Evolutionary conservation across 805 yeast genomes (phyloP).

Genomic region (Nakazawaea populi): DNA sequence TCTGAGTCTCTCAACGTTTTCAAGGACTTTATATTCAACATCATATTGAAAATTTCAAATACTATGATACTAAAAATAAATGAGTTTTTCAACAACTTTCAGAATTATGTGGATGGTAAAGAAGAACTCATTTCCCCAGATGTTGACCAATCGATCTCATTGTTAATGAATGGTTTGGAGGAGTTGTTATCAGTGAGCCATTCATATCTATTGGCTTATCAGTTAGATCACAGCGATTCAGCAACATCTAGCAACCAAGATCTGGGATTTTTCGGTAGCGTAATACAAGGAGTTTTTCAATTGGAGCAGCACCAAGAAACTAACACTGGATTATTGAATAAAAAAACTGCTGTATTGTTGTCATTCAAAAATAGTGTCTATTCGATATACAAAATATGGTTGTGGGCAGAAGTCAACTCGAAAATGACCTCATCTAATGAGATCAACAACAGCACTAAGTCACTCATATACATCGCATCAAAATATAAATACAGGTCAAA

Average conservation of each 20-base stretch:
- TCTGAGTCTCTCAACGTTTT: conserved; percentile 47
- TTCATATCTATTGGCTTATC: conserved; percentile 33
- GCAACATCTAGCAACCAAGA: conserved; percentile 20
- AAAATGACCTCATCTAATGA: conserved; percentile 13
- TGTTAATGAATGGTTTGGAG: conserved; percentile 55
- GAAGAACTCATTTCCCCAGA: conserved; percentile 21
- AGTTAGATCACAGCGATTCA: conserved; percentile 2
- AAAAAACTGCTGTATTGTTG: conserved; percentile 49
- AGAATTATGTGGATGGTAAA: conserved; percentile 11
- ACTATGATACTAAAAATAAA: conserved; percentile 37
- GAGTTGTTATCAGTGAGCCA: conserved; percentile 57
- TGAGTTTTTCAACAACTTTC: conserved; percentile 24
- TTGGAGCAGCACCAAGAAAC: conserved; percentile 56
- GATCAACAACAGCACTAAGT: conserved; percentile 16
- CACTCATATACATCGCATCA: conserved; percentile 42
- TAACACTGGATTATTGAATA: conserved; percentile 42
- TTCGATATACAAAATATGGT: conserved; percentile 63
- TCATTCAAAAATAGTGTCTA: conserved; percentile 57
- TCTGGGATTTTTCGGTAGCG: conserved; percentile 56
- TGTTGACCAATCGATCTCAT: conserved; percentile 37
- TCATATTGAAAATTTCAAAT: conserved; percentile 47
- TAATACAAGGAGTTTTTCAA: conserved; percentile 74
- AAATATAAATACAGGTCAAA: conserved; percentile 67
- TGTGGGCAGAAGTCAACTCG: conserved; percentile 47
- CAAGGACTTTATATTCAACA: conserved; percentile 47